A percentile compares a stretch with the other conserved stretches of the same genome.
These are phyloP conservation scores for Adansonia gregorii DNA, from an alignment of 441 rosid species.

Conservation along the genomic window DNA sequence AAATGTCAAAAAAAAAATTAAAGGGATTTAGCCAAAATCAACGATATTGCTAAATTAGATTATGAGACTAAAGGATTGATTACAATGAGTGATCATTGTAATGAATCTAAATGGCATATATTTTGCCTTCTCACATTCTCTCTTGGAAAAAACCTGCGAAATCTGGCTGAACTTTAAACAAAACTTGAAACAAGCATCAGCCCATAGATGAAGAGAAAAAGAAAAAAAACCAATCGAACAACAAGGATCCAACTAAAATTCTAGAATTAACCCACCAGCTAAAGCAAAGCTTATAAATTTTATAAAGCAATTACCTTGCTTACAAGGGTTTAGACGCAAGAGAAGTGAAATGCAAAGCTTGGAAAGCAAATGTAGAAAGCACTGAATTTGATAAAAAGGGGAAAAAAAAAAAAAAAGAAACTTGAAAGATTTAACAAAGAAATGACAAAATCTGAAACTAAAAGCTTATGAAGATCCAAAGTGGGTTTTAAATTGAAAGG, in stretches of 20 bases:
- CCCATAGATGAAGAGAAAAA: background rate
- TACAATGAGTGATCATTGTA: background rate
- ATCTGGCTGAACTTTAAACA: background rate
- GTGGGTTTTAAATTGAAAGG: slow-evolving; percentile 4
- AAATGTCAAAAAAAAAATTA: background rate
- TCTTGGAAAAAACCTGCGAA: slow-evolving; percentile 9
- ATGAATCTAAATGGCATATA: slow-evolving; percentile 16
- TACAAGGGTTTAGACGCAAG: background rate
- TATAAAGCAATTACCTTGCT: slow-evolving; percentile 33
- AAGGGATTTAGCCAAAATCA: background rate
- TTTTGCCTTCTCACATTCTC: slow-evolving; percentile 1
- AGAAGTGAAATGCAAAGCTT: slow-evolving; percentile 20
- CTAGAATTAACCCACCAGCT: slow-evolving; percentile 21
- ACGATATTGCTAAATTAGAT: background rate
- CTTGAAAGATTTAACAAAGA: background rate
- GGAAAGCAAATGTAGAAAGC: background rate
- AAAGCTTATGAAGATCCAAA: slow-evolving; percentile 24
- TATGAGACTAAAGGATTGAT: background rate
- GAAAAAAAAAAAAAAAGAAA: background rate
- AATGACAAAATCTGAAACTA: slow-evolving; percentile 31
- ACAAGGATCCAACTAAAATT: slow-evolving; percentile 33
- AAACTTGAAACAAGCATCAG: background rate
- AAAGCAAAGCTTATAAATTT: slow-evolving; percentile 1
- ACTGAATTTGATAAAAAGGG: background rate
- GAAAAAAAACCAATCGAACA: slow-evolving; percentile 22